A percentile compares a stretch with the other conserved stretches of the same genome.
These are phyloP conservation scores for Solanum bulbocastanum DNA, from an alignment of 257 asterid genomes.

Conservation along the genomic window DNA sequence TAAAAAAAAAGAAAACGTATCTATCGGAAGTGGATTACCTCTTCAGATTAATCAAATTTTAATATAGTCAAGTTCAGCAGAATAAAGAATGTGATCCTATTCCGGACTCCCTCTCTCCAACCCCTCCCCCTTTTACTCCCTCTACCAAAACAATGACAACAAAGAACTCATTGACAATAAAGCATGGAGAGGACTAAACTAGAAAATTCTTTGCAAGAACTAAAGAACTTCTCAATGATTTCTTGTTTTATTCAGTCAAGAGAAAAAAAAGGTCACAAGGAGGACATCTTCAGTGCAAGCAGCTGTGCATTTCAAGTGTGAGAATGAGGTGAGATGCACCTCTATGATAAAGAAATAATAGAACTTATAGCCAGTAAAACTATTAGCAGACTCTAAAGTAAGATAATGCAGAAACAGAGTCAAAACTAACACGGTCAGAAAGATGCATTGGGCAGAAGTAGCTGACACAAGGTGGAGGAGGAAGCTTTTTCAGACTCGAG, in stretches of 20 bases:
- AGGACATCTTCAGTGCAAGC: not conserved
- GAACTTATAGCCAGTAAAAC: not conserved
- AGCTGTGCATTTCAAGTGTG: not conserved
- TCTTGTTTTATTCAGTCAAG: not conserved
- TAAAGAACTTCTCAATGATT: not conserved
- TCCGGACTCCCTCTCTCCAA: not conserved
- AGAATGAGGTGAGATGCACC: not conserved
- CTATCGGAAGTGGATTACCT: not conserved
- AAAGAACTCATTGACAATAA: not conserved
- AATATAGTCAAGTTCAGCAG: not conserved
- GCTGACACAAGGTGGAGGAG: conserved; percentile 89
- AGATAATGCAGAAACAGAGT: not conserved
- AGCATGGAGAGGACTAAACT: not conserved
- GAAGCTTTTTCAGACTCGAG: conserved; percentile 67
- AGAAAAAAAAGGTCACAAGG: not conserved
- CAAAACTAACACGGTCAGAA: conserved; percentile 61
- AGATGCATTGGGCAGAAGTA: conserved; percentile 98
- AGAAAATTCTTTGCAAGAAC: not conserved
- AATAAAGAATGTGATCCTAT: not conserved
- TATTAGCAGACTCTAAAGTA: not conserved
- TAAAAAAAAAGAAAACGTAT: not conserved
- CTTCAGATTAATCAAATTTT: not conserved
- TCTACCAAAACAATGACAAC: not conserved
- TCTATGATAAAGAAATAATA: not conserved
- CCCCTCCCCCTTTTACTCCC: not conserved